phyloP scores from a whole-genome alignment of 179 eudicot genomes.

The Spinacia oleracea region DNA sequence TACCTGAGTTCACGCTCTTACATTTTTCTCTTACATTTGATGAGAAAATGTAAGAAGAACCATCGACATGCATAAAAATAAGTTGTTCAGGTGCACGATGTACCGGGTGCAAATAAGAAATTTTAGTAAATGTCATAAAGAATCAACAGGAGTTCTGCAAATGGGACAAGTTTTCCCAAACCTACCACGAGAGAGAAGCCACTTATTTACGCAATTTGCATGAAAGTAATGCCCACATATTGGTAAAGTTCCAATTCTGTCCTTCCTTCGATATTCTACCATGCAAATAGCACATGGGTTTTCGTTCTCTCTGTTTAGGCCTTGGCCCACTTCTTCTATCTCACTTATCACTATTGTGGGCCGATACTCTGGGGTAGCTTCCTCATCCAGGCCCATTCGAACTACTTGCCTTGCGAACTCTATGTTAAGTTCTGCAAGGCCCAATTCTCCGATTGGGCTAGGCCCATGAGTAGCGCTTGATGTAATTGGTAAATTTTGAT shows the following conservation, averaged over 20 bases:
- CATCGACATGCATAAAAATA: too few relatives aligned
- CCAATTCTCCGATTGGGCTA: conserved; percentile 17
- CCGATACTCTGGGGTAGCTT: background rate
- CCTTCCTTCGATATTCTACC: conserved; percentile 26
- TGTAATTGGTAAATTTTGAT: background rate
- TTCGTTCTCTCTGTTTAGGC: conserved; percentile 14
- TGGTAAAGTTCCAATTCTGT: conserved; percentile 33
- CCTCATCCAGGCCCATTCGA: conserved; percentile 11
- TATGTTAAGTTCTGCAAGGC: conserved; percentile 24
- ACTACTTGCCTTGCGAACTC: conserved; percentile 27
- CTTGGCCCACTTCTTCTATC: conserved; percentile 22
- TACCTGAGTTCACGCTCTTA: too few relatives aligned
- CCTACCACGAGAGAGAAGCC: conserved; percentile 30
- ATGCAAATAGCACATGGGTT: conserved; percentile 32
- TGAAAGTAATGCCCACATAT: conserved; percentile 37
- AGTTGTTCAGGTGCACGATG: too few relatives aligned
- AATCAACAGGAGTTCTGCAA: conserved; percentile 32
- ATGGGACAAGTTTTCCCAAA: conserved; percentile 32
- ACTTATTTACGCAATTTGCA: conserved; percentile 29
- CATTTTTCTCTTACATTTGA: too few relatives aligned
- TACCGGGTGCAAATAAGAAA: too few relatives aligned
- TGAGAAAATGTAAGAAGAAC: too few relatives aligned
- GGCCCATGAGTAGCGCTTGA: conserved; percentile 7
- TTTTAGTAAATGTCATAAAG: too few relatives aligned
- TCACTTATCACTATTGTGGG: conserved; percentile 25